Evolutionary conservation across 2,329 filamentous ascomycete species (phyloP).

Genomic region (Apiospora kogelbergensis): DNA sequence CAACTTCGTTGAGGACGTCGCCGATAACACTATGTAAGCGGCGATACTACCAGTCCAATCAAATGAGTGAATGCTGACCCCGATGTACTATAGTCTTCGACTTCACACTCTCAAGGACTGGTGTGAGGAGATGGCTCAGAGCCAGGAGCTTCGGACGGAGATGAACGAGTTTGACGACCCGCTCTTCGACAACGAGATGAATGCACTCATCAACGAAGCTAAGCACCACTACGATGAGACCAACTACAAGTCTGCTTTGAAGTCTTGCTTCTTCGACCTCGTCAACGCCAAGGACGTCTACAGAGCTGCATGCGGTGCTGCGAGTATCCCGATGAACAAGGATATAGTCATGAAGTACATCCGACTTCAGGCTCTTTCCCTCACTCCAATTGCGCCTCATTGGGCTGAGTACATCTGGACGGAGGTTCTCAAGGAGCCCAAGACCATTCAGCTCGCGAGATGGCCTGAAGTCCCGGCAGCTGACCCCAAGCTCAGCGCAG

Average conservation of each 20-base stretch:
- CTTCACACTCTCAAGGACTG: constrained; percentile 82
- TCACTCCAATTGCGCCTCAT: constrained; percentile 85
- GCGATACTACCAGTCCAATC: background rate
- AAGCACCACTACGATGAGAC: constrained; percentile 76
- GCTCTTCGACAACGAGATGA: constrained; percentile 92
- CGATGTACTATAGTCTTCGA: constrained; percentile 52
- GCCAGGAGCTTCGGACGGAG: constrained; percentile 75
- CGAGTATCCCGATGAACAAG: constrained; percentile 82
- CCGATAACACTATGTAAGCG: constrained; percentile 75
- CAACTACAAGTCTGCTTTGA: constrained; percentile 83
- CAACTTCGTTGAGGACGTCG: constrained; percentile 95
- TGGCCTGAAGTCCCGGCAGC: constrained; percentile 71
- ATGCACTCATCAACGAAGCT: constrained; percentile 76
- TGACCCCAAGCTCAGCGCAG: constrained; percentile 69
- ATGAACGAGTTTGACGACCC: constrained; percentile 79
- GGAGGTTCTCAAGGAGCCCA: constrained; percentile 77
- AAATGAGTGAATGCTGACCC: background rate
- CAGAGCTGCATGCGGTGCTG: constrained; percentile 75
- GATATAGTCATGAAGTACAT: constrained; percentile 79
- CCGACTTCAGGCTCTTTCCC: constrained; percentile 79
- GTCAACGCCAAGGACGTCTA: constrained; percentile 87
- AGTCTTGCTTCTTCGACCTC: constrained; percentile 87
- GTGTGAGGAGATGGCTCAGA: constrained; percentile 81
- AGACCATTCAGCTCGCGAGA: constrained; percentile 75
- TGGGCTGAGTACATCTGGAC: constrained; percentile 95